Evolutionary conservation across 2,329 filamentous ascomycete genomes (phyloP), one percentile per base, ranked within the genome.

Genomic region (Ceratocystis diversiconidia): DNA sequence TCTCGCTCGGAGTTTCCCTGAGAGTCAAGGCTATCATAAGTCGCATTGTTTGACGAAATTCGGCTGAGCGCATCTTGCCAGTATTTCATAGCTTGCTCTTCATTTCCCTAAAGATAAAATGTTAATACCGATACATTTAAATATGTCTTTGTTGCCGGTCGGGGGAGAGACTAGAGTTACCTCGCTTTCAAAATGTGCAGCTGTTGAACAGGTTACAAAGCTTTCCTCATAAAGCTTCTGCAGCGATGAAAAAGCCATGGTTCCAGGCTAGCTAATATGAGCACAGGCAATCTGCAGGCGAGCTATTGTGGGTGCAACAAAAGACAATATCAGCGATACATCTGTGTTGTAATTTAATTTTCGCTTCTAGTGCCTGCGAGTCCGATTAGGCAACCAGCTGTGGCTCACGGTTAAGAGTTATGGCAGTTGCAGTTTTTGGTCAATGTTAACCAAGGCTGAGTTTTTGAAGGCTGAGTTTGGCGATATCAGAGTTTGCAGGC

Each of bases 161-260:
- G 32, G 25, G 25, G 63, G 59, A 67, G 5, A 63, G 60, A 65
- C 44, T 67, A 69, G 17, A 68, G 65, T 57, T 77, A 95, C 91
- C 84, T 95, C 88, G 74, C 87, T 85, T 78, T 99, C 94, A 75
- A 96, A 96, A 77, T 96, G 96, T 64, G 96, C 89, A 48, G 92
- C 92, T 1, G 92, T 97, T 15, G 92, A 96, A 76, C 92, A 96
- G 73, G 88, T 91, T 71, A 96, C 78, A 77, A 96, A 96, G 75
- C 89, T 92, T 75, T 97, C 91, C 78, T 97, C 92, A 77, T 97
- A 97, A 65, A 91, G 95, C 82, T 96, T 96, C 78, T 97, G 92
- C 75, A 96, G 85, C 69, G 85, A 85, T 75, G 85, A 69, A 85
- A 85, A 81, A 69, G 75, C 75, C 72, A 76, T 80, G 73, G 76